Evolutionary conservation across 805 yeast species (phyloP), one percentile per base, ranked within the genome.

Genomic region (Pichia californica): DNA sequence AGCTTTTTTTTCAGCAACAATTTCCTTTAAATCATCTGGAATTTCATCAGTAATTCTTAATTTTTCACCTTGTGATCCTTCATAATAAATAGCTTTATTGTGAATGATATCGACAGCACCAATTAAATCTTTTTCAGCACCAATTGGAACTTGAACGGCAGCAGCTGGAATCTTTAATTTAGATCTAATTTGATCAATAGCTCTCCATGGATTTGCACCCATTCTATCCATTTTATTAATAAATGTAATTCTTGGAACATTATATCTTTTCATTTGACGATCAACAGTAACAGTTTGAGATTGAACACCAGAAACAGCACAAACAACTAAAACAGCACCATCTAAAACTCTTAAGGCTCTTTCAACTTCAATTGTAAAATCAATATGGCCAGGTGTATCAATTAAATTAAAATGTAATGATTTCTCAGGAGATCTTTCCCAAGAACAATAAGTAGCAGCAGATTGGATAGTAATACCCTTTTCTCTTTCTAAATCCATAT

Each of bases 381-480:
- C 99, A 66, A 94, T 93, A 65, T 93, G 99, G 32, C 99, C 99
- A 3, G 99, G 99, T 7, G 99, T 93, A 67, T 93, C 99, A 64
- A 93, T 93, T 66, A 93, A 74, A 64, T 93, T 93, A 71, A 89
- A 88, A 63, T 88, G 96, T 63, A 79, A 91, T 15, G 50, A 43
- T 49, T 74, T 72, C 49, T 71, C 64, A 36, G 69, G 63, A 44
- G 76, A 81, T 60, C 85, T 86, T 46, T 82, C 82, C 99, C 99
- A 93, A 39, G 94, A 82, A 71, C 98, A 91, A 70, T 86, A 93
- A 2, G 99, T 93, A 29, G 99, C 99, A 50, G 99, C 99, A 48
- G 96, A 88, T 68, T 93, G 99, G 62, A 93, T 93, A 40, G 99
- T 93, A 59, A 93, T 93, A 66, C 99, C 99, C 63, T 93, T 93